phyloP scores from a whole-genome alignment of 352 stramenopile species.

The Globisporangium rhizosaccharum region DNA sequence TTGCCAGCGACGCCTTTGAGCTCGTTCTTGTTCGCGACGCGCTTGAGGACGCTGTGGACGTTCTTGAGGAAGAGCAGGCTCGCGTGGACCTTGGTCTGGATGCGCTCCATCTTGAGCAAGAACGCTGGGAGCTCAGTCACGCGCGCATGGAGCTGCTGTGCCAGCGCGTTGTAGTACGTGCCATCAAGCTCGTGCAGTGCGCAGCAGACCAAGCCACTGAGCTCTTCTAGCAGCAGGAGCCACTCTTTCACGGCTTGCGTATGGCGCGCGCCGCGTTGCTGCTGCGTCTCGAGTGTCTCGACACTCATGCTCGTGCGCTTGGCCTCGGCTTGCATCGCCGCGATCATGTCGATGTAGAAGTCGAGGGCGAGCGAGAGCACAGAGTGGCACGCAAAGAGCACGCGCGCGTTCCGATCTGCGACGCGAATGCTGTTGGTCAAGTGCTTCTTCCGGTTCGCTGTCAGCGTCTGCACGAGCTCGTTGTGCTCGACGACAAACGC shows the following conservation, averaged over 20 bases:
- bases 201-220: slow-evolving; percentile 34
- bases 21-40: slow-evolving; percentile 38
- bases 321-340: slow-evolving; percentile 1
- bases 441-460: slow-evolving; percentile 33
- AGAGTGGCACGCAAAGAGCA: slow-evolving; percentile 26
- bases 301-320: neutral
- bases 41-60: slow-evolving; percentile 31
- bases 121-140: slow-evolving; percentile 29
- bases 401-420: slow-evolving; percentile 27
- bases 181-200: slow-evolving; percentile 33
- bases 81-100: slow-evolving; percentile 24
- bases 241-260: slow-evolving; percentile 15
- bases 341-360: slow-evolving; percentile 28
- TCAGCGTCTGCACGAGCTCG: slow-evolving; percentile 24
- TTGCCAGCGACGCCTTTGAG: slow-evolving; percentile 34
- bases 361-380: slow-evolving; percentile 33
- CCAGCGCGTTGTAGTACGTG: slow-evolving; percentile 26
- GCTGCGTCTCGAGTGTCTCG: neutral
- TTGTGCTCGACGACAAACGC: slow-evolving; percentile 24
- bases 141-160: slow-evolving; percentile 23
- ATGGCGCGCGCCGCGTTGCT: neutral
- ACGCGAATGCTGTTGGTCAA: slow-evolving; percentile 22
- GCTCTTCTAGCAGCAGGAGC: slow-evolving; percentile 35
- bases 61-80: slow-evolving; percentile 39
- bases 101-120: slow-evolving; percentile 34